Percentiles rank a stretch among this genome's conserved stretches.
Evolutionary conservation across 1,139 yeast species (phyloP).

Genomic region (Geotrichum cucujoidarum): DNA sequence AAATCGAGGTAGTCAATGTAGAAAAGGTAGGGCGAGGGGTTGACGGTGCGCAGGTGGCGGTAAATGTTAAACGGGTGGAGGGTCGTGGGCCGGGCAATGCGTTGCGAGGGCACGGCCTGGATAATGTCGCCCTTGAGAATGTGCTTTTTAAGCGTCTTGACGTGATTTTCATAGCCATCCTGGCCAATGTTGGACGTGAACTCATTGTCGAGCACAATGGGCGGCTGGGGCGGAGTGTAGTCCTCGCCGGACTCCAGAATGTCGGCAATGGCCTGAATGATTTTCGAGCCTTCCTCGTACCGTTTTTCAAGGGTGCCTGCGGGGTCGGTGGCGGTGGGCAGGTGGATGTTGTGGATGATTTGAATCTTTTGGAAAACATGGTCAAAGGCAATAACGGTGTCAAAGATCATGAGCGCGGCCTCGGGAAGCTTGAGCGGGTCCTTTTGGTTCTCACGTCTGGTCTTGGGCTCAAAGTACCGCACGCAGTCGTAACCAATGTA

Average conservation of each 20-base stretch:
- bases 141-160: constrained; percentile 65
- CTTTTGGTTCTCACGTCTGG: constrained; percentile 58
- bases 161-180: constrained; percentile 85
- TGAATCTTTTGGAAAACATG: constrained; percentile 91
- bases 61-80: constrained; percentile 95
- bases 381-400: constrained; percentile 84
- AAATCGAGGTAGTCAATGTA: constrained; percentile 88
- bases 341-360: constrained; percentile 70
- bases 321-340: constrained; percentile 33
- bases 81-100: constrained; percentile 91
- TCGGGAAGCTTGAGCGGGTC: constrained; percentile 85
- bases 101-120: constrained; percentile 96
- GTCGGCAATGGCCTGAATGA: constrained; percentile 54
- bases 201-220: constrained; percentile 49
- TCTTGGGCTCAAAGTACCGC: constrained; percentile 90
- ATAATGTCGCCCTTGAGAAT: constrained; percentile 87
- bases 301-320: constrained; percentile 34
- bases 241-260: constrained; percentile 45
- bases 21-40: constrained; percentile 94
- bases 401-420: constrained; percentile 85
- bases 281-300: constrained; percentile 52
- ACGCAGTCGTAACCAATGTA: constrained; percentile 94
- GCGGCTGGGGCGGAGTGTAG: constrained; percentile 62
- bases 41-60: constrained; percentile 88
- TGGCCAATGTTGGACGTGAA: constrained; percentile 89